These are phyloP conservation scores for Stentor coeruleus DNA, from an alignment of 73 alveolate genomes.

Conservation along the genomic window DNA sequence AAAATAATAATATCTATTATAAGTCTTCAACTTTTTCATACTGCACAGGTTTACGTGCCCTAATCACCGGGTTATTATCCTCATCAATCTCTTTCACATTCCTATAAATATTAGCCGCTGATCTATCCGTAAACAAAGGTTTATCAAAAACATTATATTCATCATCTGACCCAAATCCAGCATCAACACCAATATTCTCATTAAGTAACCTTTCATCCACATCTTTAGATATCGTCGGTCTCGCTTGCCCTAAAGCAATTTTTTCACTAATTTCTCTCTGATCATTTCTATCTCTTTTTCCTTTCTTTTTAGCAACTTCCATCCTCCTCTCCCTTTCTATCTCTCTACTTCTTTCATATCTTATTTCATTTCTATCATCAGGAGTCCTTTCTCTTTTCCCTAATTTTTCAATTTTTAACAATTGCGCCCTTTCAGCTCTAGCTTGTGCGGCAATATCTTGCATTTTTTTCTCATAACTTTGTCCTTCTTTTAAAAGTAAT, in stretches of 20 bases:
- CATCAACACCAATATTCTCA: constrained; percentile 69
- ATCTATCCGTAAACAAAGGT: constrained; percentile 89
- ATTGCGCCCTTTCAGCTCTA: constrained; percentile 70
- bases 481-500: constrained; percentile 67
- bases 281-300: constrained; percentile 77
- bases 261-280: constrained; percentile 98
- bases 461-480: constrained; percentile 86
- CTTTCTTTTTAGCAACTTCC: constrained; percentile 75
- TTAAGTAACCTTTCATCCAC: constrained; percentile 85
- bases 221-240: constrained; percentile 75
- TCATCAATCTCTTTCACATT: constrained; percentile 55
- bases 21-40: constrained; percentile 4
- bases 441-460: constrained; percentile 89
- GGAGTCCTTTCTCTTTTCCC: constrained; percentile 54
- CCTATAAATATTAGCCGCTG: constrained; percentile 54
- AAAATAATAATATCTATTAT: no score
- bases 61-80: constrained; percentile 3
- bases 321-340: constrained; percentile 84
- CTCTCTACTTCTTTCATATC: constrained; percentile 85
- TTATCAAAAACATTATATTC: constrained; percentile 87
- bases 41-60: constrained; percentile 17
- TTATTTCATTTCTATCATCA: constrained; percentile 66
- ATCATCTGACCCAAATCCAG: constrained; percentile 77
- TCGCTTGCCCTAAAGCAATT: constrained; percentile 91
- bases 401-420: constrained; percentile 54